phyloP scores from a whole-genome alignment of 495 filamentous ascomycete species.

The Peziza echinospora region DNA sequence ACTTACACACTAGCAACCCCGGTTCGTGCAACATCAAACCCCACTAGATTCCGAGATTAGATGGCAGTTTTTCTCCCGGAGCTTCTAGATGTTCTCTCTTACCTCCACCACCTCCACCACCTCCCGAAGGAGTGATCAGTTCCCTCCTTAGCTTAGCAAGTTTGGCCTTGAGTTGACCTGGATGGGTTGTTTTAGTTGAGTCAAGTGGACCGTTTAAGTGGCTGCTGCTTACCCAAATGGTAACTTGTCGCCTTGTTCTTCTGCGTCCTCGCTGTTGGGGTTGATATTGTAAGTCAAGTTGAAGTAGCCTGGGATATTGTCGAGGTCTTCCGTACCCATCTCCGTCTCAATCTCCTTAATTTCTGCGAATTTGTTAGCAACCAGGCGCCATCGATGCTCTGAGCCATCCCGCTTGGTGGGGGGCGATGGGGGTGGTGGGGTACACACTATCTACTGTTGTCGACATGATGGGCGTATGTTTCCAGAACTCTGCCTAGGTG shows the following conservation, averaged over 20 bases:
- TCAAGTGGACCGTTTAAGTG: too few relatives aligned
- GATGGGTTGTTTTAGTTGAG: too few relatives aligned
- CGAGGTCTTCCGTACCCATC: slow-evolving; percentile 32
- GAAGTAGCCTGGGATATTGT: background rate
- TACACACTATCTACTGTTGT: slow-evolving; percentile 12
- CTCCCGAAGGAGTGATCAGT: slow-evolving; percentile 61
- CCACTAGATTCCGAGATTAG: slow-evolving; percentile 32
- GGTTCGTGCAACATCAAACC: slow-evolving; percentile 94
- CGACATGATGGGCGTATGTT: slow-evolving; percentile 15
- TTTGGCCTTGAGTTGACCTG: slow-evolving; percentile 88
- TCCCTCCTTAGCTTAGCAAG: slow-evolving; percentile 94
- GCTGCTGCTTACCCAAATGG: slow-evolving; percentile 33
- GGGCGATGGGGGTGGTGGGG: too few relatives aligned
- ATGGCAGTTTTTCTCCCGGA: background rate
- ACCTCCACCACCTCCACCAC: slow-evolving; percentile 67
- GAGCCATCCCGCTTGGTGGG: background rate
- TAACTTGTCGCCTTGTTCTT: slow-evolving; percentile 77
- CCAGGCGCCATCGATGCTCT: background rate
- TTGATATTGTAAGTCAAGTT: slow-evolving; percentile 9
- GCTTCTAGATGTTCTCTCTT: slow-evolving; percentile 15
- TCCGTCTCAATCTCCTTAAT: slow-evolving; percentile 97
- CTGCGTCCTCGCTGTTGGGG: slow-evolving; percentile 54
- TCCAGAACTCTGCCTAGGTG: too few relatives aligned
- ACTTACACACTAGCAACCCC: slow-evolving; percentile 90
- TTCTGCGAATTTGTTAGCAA: slow-evolving; percentile 27